phyloP scores from a whole-genome alignment of 116 monocot genomes.

The Trichopus zeylanicus region DNA sequence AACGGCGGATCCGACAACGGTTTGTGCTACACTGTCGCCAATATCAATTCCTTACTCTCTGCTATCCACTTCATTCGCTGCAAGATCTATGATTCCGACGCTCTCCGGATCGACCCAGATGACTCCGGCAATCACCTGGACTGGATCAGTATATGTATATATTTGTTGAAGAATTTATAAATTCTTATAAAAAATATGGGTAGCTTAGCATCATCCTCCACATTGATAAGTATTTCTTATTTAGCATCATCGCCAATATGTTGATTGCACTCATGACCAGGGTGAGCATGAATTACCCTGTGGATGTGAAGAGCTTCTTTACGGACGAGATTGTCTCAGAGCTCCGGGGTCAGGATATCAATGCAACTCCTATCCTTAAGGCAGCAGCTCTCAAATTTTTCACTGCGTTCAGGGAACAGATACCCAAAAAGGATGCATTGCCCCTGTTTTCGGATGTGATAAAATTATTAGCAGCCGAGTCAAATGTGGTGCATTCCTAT shows the following conservation, averaged over 20 bases:
- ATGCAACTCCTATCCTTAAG: constrained; percentile 65
- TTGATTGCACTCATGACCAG: constrained; percentile 59
- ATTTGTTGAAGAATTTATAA: too few species aligned
- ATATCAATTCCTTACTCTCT: constrained; percentile 83
- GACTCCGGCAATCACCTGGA: too few species aligned
- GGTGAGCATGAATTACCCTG: constrained; percentile 34
- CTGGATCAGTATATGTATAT: too few species aligned
- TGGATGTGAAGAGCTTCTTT: constrained; percentile 83
- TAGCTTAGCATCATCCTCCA: too few species aligned
- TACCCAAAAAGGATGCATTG: constrained; percentile 53
- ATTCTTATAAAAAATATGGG: too few species aligned
- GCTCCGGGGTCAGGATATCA: constrained; percentile 47
- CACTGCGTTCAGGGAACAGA: constrained; percentile 63
- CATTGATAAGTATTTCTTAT: too few species aligned
- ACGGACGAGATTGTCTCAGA: constrained; percentile 70
- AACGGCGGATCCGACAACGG: constrained; percentile 47
- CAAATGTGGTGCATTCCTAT: constrained; percentile 97
- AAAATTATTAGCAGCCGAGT: constrained; percentile 49
- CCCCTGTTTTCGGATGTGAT: constrained; percentile 54
- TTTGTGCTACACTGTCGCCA: constrained; percentile 59
- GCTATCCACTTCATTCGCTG: too few species aligned
- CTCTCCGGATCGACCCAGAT: too few species aligned
- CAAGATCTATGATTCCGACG: too few species aligned
- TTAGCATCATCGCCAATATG: too few species aligned
- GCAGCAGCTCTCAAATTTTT: constrained; percentile 88